phyloP scores from a whole-genome alignment of 306 rosid species.

The Lotus japonicus region DNA sequence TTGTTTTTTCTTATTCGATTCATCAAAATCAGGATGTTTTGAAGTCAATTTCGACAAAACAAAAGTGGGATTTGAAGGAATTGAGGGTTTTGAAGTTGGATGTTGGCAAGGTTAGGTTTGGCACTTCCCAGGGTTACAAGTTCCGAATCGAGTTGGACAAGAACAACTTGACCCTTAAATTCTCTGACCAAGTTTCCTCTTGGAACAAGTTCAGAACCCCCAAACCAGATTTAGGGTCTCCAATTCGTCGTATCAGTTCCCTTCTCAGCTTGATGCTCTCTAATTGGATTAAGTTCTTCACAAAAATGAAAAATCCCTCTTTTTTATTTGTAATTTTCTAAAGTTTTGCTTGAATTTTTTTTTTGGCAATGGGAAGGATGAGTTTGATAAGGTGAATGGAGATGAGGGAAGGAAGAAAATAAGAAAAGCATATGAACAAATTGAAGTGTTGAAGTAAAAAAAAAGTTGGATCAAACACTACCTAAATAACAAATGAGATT shows the following conservation, averaged over 20 bases:
- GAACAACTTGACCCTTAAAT: constrained; percentile 36
- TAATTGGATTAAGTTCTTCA: too few species aligned
- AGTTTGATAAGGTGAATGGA: too few species aligned
- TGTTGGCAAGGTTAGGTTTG: constrained; percentile 46
- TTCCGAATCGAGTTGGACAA: constrained; percentile 54
- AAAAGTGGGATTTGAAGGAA: constrained; percentile 52
- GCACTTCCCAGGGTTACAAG: constrained; percentile 38
- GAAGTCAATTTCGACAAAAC: constrained; percentile 53
- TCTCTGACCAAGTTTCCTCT: constrained; percentile 47
- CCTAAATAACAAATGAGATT: too few species aligned
- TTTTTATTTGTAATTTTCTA: too few species aligned
- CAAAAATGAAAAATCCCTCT: too few species aligned
- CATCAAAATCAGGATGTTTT: constrained; percentile 49
- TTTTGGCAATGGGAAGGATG: too few species aligned
- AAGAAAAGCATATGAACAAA: too few species aligned
- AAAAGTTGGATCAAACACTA: too few species aligned
- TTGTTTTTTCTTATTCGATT: too few species aligned
- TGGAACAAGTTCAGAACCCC: constrained; percentile 54
- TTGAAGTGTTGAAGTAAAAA: too few species aligned
- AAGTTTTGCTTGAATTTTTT: too few species aligned
- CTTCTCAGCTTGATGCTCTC: constrained; percentile 47
- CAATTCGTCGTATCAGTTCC: constrained; percentile 34
- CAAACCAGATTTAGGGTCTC: constrained; percentile 40
- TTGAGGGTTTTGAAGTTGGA: constrained; percentile 47
- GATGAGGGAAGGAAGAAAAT: too few species aligned